Base-by-base conservation (phyloP, 352 stramenopile species). In the Phytophthora brassicae region DNA sequence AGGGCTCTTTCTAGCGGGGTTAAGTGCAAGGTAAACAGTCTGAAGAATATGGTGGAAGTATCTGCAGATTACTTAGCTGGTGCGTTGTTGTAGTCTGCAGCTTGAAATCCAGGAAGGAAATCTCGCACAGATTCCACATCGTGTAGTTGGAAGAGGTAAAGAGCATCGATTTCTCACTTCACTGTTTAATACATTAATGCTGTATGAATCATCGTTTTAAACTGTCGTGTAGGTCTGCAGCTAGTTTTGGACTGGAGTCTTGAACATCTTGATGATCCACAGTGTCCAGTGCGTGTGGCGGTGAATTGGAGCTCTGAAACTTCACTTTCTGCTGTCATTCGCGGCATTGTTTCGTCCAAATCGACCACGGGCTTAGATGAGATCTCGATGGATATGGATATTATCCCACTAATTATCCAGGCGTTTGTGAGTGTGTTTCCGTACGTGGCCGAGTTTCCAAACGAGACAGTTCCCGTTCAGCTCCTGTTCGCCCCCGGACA, bases 191-290 rank as follows among this genome's bases (percentile, higher is more conserved):
- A 3, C 11, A 17, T 42, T 35, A 24, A 6, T 13, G 17, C 0
- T 48, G 41, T 31, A 52, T 11, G n/a, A 31, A 31, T 8, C 26
- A 31, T 8, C 26, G 26, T 31, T n/a, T n/a, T n/a, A n/a, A 31
- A 31, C 8, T 31, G 26, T 31, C n/a, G 38, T 51, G 7, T 36
- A 90, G 81, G 76, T 9, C 63, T 86, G 5, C 72, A 77, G 9
- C 46, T 87, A 9, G 76, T 60, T 2, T 56, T 88, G 17, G 56
- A 75, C 19, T 90, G 78, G 76, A 73, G 64, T 17, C 19, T 84
- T n/a, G 60, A 64, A 12, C 85, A 84, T 44, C 53, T 89, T 3
- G 67, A 77, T 1, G 63, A 75, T 26, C 50, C 66, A 1, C 41
- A n/a, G 0, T 86, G 80, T 44, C 75, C 80, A 6, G 61, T 85